Conservation (phyloP, 2,329 filamentous ascomycete species). For the Didymella lethalis region DNA sequence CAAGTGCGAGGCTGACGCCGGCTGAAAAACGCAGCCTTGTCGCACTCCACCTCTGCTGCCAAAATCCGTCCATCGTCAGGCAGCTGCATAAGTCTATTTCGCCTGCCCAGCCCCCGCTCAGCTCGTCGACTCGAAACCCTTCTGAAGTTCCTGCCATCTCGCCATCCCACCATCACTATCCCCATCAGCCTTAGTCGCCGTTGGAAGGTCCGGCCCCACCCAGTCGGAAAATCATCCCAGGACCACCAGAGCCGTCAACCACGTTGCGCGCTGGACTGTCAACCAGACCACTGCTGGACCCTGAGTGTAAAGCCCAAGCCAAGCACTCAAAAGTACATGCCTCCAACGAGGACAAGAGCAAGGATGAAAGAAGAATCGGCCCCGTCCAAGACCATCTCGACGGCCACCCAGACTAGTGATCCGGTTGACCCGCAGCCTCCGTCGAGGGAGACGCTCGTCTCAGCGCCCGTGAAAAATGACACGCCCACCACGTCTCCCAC, state of each 20-base stretch:
- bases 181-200: slow-evolving; percentile 40
- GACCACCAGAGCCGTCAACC: slow-evolving; percentile 25
- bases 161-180: slow-evolving; percentile 28
- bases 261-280: slow-evolving; percentile 20
- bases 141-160: slow-evolving; percentile 32
- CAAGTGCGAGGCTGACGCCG: slow-evolving; percentile 51
- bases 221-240: slow-evolving; percentile 28
- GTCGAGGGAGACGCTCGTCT: slow-evolving; percentile 42
- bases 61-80: slow-evolving; percentile 49
- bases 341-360: slow-evolving; percentile 44
- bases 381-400: slow-evolving; percentile 26
- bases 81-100: slow-evolving; percentile 42
- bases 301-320: slow-evolving; percentile 11
- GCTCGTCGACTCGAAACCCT: slow-evolving; percentile 35
- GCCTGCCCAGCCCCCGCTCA: slow-evolving; percentile 42
- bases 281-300: slow-evolving; percentile 25
- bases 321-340: slow-evolving; percentile 45
- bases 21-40: slow-evolving; percentile 48
- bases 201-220: slow-evolving; percentile 42
- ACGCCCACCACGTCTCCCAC: slow-evolving; percentile 45
- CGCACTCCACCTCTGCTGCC: slow-evolving; percentile 41
- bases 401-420: slow-evolving; percentile 36
- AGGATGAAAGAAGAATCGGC: slow-evolving; percentile 45
- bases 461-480: slow-evolving; percentile 37
- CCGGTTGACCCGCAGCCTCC: slow-evolving; percentile 35